Percentiles rank a stretch among this genome's conserved stretches.
These are phyloP conservation scores for Penicillium sp. DNA, from an alignment of 2,329 filamentous ascomycete species.

Conservation along the genomic window DNA sequence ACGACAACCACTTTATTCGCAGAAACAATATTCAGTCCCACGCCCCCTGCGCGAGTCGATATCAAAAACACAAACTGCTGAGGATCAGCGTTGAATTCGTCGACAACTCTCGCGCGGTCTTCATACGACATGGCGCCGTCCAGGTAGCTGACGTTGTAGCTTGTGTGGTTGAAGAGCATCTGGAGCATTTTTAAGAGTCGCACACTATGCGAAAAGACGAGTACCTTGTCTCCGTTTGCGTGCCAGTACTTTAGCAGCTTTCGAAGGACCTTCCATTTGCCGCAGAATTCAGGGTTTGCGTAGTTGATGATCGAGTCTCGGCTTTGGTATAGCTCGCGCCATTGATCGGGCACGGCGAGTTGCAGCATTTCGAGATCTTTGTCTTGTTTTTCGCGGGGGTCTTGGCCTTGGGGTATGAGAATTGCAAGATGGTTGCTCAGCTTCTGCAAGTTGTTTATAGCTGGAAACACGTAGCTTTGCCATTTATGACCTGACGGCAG, in stretches of 20 bases:
- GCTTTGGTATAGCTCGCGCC: conserved; percentile 68
- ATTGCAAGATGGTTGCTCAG: conserved; percentile 90
- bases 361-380: conserved; percentile 72
- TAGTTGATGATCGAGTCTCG: conserved; percentile 76
- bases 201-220: conserved; percentile 93
- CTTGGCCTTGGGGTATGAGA: conserved; percentile 65
- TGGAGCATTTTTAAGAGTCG: conserved; percentile 78
- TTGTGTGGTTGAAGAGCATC: conserved; percentile 79
- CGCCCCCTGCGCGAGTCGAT: conserved; percentile 86
- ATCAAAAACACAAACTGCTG: conserved; percentile 93
- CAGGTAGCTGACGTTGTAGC: conserved; percentile 86
- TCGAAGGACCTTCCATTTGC: conserved; percentile 91
- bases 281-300: conserved; percentile 86
- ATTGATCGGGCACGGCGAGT: conserved; percentile 68
- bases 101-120: conserved; percentile 75
- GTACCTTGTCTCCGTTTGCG: conserved; percentile 82
- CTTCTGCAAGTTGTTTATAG: conserved; percentile 77
- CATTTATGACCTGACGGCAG: conserved; percentile 63
- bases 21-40: conserved; percentile 92
- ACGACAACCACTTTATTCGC: conserved; percentile 98
- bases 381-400: conserved; percentile 68
- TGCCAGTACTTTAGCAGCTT: conserved; percentile 89
- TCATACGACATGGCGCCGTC: conserved; percentile 81
- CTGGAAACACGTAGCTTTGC: conserved; percentile 78
- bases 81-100: conserved; percentile 86